Percentiles rank a stretch among this genome's conserved stretches.
phyloP scores from a whole-genome alignment of 345 rosid genomes.

The Camelina hispida region DNA sequence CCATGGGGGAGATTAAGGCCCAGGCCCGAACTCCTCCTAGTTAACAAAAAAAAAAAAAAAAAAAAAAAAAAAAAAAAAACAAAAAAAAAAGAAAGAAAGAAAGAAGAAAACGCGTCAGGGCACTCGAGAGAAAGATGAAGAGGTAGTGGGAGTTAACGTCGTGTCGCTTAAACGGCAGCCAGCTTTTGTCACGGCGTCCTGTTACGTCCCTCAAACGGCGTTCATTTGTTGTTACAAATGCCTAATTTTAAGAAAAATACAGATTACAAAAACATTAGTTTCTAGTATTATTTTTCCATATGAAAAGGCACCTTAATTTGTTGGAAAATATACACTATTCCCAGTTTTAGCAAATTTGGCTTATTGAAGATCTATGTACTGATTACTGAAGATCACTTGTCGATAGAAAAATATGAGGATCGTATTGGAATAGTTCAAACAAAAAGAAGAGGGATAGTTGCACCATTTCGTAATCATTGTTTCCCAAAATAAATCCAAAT shows the following conservation, averaged over 20 bases:
- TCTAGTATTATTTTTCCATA: background rate
- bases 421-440: slow-evolving; percentile 1
- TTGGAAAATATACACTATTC: background rate
- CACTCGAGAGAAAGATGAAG: slow-evolving; percentile 42
- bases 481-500: slow-evolving; percentile 24
- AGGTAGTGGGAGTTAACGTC: slow-evolving; percentile 46
- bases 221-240: slow-evolving; percentile 23
- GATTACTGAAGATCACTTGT: background rate
- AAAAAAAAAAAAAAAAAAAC: too few species aligned
- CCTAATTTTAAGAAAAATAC: background rate
- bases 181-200: slow-evolving; percentile 41
- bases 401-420: background rate
- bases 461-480: slow-evolving; percentile 33
- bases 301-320: background rate
- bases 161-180: slow-evolving; percentile 46
- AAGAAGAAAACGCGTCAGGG: slow-evolving; percentile 44
- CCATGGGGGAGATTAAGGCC: too few species aligned
- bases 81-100: background rate
- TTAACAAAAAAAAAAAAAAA: too few species aligned
- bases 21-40: too few species aligned
- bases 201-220: slow-evolving; percentile 29
- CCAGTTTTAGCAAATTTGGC: background rate
- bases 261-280: background rate
- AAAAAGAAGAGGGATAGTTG: background rate
- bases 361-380: background rate